Conservation (phyloP, 2,329 filamentous ascomycete species). For the Stachybotrys chlorohalonatus region DNA sequence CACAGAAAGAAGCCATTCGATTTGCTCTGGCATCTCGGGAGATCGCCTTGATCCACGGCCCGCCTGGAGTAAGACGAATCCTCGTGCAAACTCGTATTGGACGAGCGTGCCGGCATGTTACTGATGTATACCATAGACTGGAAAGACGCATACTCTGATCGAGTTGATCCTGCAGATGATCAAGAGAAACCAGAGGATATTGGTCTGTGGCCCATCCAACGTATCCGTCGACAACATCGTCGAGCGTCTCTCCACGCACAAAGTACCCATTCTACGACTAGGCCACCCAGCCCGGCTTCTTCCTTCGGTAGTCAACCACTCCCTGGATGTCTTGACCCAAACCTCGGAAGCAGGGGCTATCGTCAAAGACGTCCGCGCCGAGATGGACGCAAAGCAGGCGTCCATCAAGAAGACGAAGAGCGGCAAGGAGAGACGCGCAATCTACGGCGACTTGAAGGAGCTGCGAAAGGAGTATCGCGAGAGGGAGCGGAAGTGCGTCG, state of each 20-base stretch:
- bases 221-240: slow-evolving; percentile 98
- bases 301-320: slow-evolving; percentile 80
- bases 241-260: slow-evolving; percentile 76
- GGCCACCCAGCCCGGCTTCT: slow-evolving; percentile 88
- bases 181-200: slow-evolving; percentile 60
- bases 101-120: slow-evolving; percentile 1
- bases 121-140: slow-evolving; percentile 47
- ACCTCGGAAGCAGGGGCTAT: slow-evolving; percentile 86
- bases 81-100: not conserved
- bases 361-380: slow-evolving; percentile 78
- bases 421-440: slow-evolving; percentile 67
- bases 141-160: slow-evolving; percentile 93
- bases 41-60: slow-evolving; percentile 85
- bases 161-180: slow-evolving; percentile 91
- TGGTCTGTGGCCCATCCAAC: slow-evolving; percentile 96
- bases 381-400: slow-evolving; percentile 88
- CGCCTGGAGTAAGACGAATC: slow-evolving; percentile 57
- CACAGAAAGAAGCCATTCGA: slow-evolving; percentile 59
- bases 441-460: slow-evolving; percentile 79
- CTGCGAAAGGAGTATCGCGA: slow-evolving; percentile 82
- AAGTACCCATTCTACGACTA: slow-evolving; percentile 78
- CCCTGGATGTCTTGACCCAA: slow-evolving; percentile 81
- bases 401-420: slow-evolving; percentile 80
- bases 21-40: slow-evolving; percentile 79
- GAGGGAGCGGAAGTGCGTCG: slow-evolving; percentile 73